phyloP scores from a whole-genome alignment of 2,329 filamentous ascomycete genomes.

The Aspergillus puulaauensis region DNA sequence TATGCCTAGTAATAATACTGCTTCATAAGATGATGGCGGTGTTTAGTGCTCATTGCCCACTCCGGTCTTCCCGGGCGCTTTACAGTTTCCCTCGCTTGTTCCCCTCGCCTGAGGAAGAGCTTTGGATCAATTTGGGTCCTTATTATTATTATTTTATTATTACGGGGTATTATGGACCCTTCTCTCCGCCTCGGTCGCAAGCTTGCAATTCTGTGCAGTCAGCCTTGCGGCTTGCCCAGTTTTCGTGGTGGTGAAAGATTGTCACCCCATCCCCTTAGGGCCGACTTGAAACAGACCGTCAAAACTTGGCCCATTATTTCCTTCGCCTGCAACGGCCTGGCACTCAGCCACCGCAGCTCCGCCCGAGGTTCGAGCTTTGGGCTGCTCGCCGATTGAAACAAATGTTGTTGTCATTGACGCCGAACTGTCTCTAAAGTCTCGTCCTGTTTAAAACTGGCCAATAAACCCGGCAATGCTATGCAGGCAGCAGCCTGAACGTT shows the following conservation, averaged over 20 bases:
- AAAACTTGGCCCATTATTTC: conserved; percentile 1
- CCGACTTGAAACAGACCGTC: conserved; percentile 9
- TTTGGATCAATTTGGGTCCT: not conserved
- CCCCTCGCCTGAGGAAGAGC: not conserved
- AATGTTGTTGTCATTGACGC: not conserved
- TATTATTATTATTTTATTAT: not conserved
- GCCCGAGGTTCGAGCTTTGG: conserved; percentile 4
- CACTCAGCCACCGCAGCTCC: not conserved
- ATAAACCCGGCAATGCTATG: too few species aligned
- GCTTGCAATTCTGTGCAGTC: not conserved
- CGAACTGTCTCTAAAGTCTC: too few species aligned
- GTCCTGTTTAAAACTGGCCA: too few species aligned
- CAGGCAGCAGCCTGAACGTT: too few species aligned
- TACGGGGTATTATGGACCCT: not conserved
- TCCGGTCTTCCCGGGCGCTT: not conserved
- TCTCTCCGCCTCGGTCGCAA: not conserved
- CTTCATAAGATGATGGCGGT: not conserved
- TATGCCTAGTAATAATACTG: not conserved
- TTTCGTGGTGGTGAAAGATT: not conserved
- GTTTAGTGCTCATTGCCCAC: not conserved
- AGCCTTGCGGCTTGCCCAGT: not conserved
- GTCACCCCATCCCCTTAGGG: not conserved
- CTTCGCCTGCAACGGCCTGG: not conserved
- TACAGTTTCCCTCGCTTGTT: not conserved
- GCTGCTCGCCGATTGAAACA: conserved; percentile 11